Evolutionary conservation across 768 basidiomycete species (phyloP).

Genomic region (Fomitopsis serialis): DNA sequence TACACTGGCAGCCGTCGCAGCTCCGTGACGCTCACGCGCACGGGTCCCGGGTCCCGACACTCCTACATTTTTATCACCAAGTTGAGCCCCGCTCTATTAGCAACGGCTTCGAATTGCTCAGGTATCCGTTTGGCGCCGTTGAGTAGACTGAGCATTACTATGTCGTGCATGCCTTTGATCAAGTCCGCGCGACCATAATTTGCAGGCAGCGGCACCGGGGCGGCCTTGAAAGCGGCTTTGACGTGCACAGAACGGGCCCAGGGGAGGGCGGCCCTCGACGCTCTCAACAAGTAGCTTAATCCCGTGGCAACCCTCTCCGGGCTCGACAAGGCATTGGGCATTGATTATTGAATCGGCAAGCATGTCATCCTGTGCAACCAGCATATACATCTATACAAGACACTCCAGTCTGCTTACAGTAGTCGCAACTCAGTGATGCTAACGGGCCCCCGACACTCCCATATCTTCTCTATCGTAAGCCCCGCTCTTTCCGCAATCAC

Average conservation of each 20-base stretch:
- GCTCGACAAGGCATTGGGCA: too few relatives aligned
- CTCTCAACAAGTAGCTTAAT: too few relatives aligned
- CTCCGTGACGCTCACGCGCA: constrained; percentile 4
- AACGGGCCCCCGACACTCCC: constrained; percentile 6
- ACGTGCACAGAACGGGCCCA: too few relatives aligned
- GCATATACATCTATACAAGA: too few relatives aligned
- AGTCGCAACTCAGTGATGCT: constrained; percentile 9
- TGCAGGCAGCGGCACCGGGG: constrained; percentile 8
- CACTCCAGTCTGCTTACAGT: too few relatives aligned
- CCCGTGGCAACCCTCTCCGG: too few relatives aligned
- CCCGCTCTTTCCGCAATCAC: constrained; percentile 7
- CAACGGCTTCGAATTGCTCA: constrained; percentile 2
- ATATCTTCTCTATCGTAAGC: constrained; percentile 3
- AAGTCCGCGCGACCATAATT: constrained; percentile 8
- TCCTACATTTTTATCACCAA: constrained; percentile 8
- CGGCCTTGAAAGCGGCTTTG: too few relatives aligned
- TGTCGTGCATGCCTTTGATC: constrained; percentile 1
- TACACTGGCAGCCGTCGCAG: constrained; percentile 1
- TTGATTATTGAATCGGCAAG: too few relatives aligned
- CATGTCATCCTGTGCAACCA: too few relatives aligned
- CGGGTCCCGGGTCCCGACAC: constrained; percentile 4
- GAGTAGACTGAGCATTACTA: constrained; percentile 8
- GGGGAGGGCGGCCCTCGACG: too few relatives aligned
- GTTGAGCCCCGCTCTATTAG: constrained; percentile 4
- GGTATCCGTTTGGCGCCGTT: constrained; percentile 9